Evolutionary conservation across 805 yeast species (phyloP), one percentile per base, ranked within the genome.

Genomic region (Danielia oregonensis): DNA sequence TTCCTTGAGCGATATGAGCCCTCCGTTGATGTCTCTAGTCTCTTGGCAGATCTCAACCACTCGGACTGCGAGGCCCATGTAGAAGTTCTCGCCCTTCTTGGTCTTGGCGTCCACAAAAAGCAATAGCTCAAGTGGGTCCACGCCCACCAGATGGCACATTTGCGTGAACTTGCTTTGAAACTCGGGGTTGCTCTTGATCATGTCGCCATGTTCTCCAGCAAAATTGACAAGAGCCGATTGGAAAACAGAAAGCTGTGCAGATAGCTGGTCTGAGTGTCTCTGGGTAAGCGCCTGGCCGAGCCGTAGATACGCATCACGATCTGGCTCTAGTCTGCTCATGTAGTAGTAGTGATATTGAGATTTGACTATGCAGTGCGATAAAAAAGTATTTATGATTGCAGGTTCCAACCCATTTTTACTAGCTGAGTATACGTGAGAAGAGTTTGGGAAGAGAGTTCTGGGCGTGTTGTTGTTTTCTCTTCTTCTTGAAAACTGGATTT

Each of bases 91-190:
- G 52, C 51, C 11, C 51, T 44, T 31, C 28, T 30, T 33, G 4
- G 29, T 12, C 9, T 26, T 18, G 10, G 71, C 52, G 53, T 63
- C 43, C n/a, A 52, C 49, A 39, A 43, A 43, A 5, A 58, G 43
- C 33, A 51, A 32, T 24, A 65, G 52, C 35, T 65, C 71, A 19
- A 89, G 55, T 0, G 96, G 93, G 54, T 89, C 96, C 13, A 88
- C 80, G 1, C 96, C 96, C 18, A 88, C 79, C 46, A 80, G 75
- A 4, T 73, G 65, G 50, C 96, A 87, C 64, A 89, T 79, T 39
- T 74, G 72, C 24, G 86, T 78, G 55, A 88, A 86, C 52, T 85
- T 81, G 18, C 72, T 63, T 19, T 94, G 65, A 49, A 87, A 74
- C 37, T 76, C 76, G 0, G 80, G 70, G 52, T 85, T 81, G 30